Evolutionary conservation across 1,139 yeast genomes (phyloP).

Genomic region (Nakaseomyces kungkrabaensis): DNA sequence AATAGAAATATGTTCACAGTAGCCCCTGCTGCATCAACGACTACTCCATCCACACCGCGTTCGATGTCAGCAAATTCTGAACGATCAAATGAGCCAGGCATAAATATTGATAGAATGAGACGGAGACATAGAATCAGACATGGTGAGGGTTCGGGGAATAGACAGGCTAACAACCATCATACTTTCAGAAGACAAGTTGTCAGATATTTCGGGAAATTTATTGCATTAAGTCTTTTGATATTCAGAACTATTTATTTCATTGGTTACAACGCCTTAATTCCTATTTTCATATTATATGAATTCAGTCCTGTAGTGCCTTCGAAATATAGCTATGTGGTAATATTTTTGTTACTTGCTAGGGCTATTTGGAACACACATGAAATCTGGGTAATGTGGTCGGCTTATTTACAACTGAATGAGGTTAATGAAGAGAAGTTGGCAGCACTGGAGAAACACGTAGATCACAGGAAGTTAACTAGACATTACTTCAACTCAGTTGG

Average conservation of each 20-base stretch:
- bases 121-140: background rate
- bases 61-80: background rate
- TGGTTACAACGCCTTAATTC: constrained; percentile 16
- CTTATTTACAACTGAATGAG: constrained; percentile 12
- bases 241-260: constrained; percentile 17
- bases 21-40: background rate
- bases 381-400: constrained; percentile 22
- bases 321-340: constrained; percentile 11
- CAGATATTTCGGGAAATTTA: constrained; percentile 3
- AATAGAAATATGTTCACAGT: background rate
- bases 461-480: constrained; percentile 3
- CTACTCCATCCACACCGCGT: background rate
- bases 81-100: background rate
- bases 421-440: constrained; percentile 10
- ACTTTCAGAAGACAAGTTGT: background rate
- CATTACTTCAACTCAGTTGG: background rate
- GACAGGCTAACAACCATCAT: background rate
- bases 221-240: background rate
- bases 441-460: constrained; percentile 10
- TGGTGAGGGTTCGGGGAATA: background rate
- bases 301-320: constrained; percentile 14
- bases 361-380: constrained; percentile 18
- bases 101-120: background rate
- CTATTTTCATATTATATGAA: constrained; percentile 16
- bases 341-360: constrained; percentile 12